A percentile compares a stretch with the other conserved stretches of the same genome.
Conservation (phyloP, 1,284 basidiomycete genomes). For the Ceraceosorus guamensis region DNA sequence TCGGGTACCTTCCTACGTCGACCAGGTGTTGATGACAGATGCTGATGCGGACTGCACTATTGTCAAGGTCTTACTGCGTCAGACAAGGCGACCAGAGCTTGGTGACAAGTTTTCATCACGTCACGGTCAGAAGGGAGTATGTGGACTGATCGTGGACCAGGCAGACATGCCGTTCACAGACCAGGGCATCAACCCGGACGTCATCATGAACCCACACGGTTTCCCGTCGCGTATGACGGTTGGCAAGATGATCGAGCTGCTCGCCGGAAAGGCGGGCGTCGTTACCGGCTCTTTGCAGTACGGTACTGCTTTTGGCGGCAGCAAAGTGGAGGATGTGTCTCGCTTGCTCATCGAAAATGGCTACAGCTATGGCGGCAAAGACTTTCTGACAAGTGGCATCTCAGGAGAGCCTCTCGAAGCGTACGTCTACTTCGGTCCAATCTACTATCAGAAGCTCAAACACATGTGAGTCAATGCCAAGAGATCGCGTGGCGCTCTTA, state of each 20-base stretch:
- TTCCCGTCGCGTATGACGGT: conserved; percentile 99
- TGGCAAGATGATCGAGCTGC: conserved; percentile 97
- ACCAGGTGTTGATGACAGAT: conserved; percentile 96
- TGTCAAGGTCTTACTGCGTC: conserved; percentile 96
- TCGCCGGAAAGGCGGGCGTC: conserved; percentile 76
- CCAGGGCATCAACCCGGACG: conserved; percentile 87
- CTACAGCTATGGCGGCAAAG: conserved; percentile 95
- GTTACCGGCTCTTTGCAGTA: conserved; percentile 79
- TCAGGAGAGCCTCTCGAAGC: conserved; percentile 93
- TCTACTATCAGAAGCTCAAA: conserved; percentile 70
- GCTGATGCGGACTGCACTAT: conserved; percentile 85
- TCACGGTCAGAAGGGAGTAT: conserved; percentile 98
- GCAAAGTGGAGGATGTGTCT: conserved; percentile 99
- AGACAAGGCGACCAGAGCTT: conserved; percentile 89
- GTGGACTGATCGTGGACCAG: conserved; percentile 94
- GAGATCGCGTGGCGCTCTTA: neutral
- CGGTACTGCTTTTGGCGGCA: conserved; percentile 90
- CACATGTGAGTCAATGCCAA: conserved; percentile 43
- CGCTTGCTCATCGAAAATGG: conserved; percentile 88
- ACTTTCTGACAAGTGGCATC: conserved; percentile 95
- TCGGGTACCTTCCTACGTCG: conserved; percentile 76
- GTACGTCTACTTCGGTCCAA: conserved; percentile 97
- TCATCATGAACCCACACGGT: conserved; percentile 99
- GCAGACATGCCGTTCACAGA: conserved; percentile 99
- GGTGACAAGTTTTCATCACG: conserved; percentile 98